A percentile compares a stretch with the other conserved stretches of the same genome.
These are phyloP conservation scores for Dipodascus geniculatus DNA, from an alignment of 805 yeast species.

Conservation along the genomic window DNA sequence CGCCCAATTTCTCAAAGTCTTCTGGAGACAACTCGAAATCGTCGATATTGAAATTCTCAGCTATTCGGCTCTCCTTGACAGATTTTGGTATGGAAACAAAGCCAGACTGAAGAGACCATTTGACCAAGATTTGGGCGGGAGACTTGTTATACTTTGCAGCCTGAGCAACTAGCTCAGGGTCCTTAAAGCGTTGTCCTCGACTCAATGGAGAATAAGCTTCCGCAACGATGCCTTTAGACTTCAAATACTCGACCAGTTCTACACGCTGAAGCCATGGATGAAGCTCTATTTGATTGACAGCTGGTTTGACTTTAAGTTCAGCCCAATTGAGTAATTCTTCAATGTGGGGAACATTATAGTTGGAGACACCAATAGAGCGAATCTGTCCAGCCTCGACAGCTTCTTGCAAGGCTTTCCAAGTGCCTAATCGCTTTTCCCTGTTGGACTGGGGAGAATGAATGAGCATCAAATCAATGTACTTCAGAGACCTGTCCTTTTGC, in stretches of 20 bases:
- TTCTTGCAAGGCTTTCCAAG: constrained; percentile 47
- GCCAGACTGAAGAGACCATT: constrained; percentile 39
- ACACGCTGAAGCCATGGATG: constrained; percentile 72
- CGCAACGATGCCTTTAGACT: constrained; percentile 40
- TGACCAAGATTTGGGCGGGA: constrained; percentile 36
- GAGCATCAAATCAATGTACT: constrained; percentile 57
- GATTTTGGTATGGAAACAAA: constrained; percentile 67
- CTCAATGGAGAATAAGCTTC: constrained; percentile 79
- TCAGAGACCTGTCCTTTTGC: constrained; percentile 24
- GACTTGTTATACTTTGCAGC: constrained; percentile 30
- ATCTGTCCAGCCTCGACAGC: constrained; percentile 39
- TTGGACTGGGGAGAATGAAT: constrained; percentile 40
- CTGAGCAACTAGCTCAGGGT: constrained; percentile 25
- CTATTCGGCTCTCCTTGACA: constrained; percentile 42
- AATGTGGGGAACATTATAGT: constrained; percentile 46
- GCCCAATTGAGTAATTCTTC: constrained; percentile 40
- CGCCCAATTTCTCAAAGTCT: constrained; percentile 23
- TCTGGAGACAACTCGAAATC: constrained; percentile 29
- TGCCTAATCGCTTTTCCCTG: constrained; percentile 29
- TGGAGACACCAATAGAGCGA: constrained; percentile 50
- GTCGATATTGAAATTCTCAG: constrained; percentile 43
- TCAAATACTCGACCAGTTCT: constrained; percentile 51
- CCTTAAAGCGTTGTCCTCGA: constrained; percentile 40
- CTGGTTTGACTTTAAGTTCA: constrained; percentile 41
- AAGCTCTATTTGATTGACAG: constrained; percentile 71